Evolutionary conservation across 805 yeast species (phyloP), one percentile per base, ranked within the genome.

Genomic region (Metschnikowia arizonensis): DNA sequence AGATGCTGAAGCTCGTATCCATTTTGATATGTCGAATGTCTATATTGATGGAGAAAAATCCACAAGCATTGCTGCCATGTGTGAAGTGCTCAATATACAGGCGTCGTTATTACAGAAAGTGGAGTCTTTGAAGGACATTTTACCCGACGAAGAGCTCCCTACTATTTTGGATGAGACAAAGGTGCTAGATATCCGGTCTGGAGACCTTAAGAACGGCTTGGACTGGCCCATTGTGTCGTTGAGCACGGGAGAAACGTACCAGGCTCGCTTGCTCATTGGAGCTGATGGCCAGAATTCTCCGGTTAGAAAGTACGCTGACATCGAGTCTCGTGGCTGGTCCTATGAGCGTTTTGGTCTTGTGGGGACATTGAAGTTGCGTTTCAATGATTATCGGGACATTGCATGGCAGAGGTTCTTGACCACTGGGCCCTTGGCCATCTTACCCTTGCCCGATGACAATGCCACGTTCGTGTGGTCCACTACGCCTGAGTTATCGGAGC

Each of bases 281-380:
- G 96, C 97, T 32, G 99, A 93, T 62, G 99, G 99, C 1, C 88
- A 82, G 62, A 88, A 89, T 62, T 89, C 97, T 1, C 97, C 97
- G 0, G 98, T 86, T 5, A 76, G 97, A 39, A 74, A 77, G 50
- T 90, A 77, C 58, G 84, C 97, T 0, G 81, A 78, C 1, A 89
- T 93, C 45, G 83, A 82, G 59, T 79, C 95, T 1, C 76, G 96
- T 39, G 99, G 99, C 12, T 93, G 98, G 98, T 78, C 78, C 40
- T 93, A 93, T 65, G 73, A 83, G 54, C 75, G 88, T 40, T 87
- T 82, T 67, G 99, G 98, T 1, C 82, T 90, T n/a, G 99, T 93
- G 2, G 97, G 93, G 0, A 85, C 96, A 0, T 64, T 93, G 59
- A 80, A 82, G 51, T 69, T 87, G 37, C 88, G 82, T 55, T 81